Percentiles rank a stretch among this genome's conserved stretches.
phyloP scores from a whole-genome alignment of 2,329 filamentous ascomycete genomes.

The Fusarium pseudonygamai region DNA sequence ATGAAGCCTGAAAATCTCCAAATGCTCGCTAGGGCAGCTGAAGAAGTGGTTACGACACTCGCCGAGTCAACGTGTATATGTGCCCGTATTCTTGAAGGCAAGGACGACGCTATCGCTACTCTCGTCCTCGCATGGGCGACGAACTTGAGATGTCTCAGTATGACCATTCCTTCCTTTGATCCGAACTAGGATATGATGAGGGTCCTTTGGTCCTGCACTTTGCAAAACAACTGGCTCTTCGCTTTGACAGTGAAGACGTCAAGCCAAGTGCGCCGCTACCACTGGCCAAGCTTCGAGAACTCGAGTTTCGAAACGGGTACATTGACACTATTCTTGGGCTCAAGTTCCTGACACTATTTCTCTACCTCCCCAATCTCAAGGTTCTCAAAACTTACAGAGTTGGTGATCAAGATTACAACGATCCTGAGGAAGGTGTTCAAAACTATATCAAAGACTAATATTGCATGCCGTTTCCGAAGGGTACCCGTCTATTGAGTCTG shows the following conservation, averaged over 20 bases:
- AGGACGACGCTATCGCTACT: not conserved
- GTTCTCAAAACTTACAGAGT: not conserved
- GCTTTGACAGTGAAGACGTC: rapidly evolving
- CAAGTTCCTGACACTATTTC: not conserved
- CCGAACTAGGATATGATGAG: rapidly evolving
- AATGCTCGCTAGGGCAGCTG: not conserved
- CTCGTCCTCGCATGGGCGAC: not conserved
- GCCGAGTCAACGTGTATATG: not conserved
- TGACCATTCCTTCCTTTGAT: not conserved
- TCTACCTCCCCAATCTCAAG: not conserved
- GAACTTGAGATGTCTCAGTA: not conserved
- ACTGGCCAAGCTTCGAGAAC: not conserved
- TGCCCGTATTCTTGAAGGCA: not conserved
- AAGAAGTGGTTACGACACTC: not conserved
- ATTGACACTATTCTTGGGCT: not conserved
- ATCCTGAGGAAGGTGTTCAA: rapidly evolving
- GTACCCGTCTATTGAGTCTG: not conserved
- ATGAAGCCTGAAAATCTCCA: not conserved
- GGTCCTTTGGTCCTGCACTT: not conserved
- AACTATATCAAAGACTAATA: not conserved
- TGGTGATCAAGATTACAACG: not conserved
- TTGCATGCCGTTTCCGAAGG: not conserved
- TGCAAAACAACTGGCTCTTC: not conserved
- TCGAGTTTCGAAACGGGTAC: not conserved
- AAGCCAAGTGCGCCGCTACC: not conserved